These are phyloP conservation scores for Aspergillus puulaauensis DNA, from an alignment of 2,329 filamentous ascomycete genomes.

Conservation along the genomic window DNA sequence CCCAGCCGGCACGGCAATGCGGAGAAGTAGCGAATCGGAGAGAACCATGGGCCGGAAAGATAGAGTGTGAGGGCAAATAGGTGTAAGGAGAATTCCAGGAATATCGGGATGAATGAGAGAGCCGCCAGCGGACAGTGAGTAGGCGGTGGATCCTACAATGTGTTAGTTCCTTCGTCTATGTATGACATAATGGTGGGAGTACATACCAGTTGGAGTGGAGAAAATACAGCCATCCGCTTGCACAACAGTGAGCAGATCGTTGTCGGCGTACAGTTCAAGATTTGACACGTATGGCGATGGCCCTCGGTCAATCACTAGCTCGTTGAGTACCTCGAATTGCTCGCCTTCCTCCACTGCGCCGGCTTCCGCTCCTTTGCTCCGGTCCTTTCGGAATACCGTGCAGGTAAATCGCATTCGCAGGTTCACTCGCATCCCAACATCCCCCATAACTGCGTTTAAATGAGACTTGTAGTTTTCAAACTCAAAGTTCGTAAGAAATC, in stretches of 20 bases:
- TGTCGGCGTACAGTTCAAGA: slow-evolving; percentile 91
- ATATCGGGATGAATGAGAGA: slow-evolving; percentile 96
- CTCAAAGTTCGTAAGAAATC: slow-evolving; percentile 96
- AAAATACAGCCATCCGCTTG: slow-evolving; percentile 98
- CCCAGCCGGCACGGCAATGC: slow-evolving; percentile 78
- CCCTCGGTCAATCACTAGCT: slow-evolving; percentile 95
- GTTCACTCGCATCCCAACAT: slow-evolving; percentile 94
- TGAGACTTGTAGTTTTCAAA: slow-evolving; percentile 86
- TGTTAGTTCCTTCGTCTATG: slow-evolving; percentile 4
- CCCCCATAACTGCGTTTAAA: slow-evolving; percentile 86
- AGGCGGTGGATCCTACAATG: slow-evolving; percentile 72
- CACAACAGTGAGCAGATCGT: slow-evolving; percentile 90
- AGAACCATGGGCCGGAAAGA: slow-evolving; percentile 98
- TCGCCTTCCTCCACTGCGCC: slow-evolving; percentile 80
- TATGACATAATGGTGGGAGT: background rate
- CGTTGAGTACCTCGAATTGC: slow-evolving; percentile 97
- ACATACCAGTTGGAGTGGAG: slow-evolving; percentile 80
- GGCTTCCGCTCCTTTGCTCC: slow-evolving; percentile 44
- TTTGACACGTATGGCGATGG: slow-evolving; percentile 97
- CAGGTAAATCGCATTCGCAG: slow-evolving; percentile 98
- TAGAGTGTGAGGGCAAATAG: slow-evolving; percentile 94
- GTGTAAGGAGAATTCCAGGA: slow-evolving; percentile 91
- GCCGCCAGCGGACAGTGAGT: slow-evolving; percentile 92
- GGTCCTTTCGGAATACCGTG: slow-evolving; percentile 79
- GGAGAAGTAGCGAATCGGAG: slow-evolving; percentile 88